These are phyloP conservation scores for Tylopilus intermedius DNA, from an alignment of 768 basidiomycete species.

Conservation along the genomic window DNA sequence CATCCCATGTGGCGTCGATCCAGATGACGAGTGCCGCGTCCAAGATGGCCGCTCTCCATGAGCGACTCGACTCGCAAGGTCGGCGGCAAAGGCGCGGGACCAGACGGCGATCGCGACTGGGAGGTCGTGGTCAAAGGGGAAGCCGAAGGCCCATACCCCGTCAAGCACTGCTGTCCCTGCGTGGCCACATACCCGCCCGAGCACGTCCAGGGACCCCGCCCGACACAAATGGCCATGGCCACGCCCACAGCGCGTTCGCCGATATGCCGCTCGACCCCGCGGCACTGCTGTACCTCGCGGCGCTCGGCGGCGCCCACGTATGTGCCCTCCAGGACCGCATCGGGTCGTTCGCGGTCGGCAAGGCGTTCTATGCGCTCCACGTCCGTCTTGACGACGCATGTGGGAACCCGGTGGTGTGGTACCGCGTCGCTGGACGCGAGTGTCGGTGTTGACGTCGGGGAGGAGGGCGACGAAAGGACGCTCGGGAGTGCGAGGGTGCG, in stretches of 20 bases:
- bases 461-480: background rate
- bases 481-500: conserved; percentile 30
- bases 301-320: too few species aligned
- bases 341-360: conserved; percentile 73
- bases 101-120: background rate
- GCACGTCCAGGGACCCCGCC: too few species aligned
- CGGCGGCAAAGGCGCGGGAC: background rate
- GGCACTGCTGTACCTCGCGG: too few species aligned
- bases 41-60: conserved; percentile 60
- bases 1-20: conserved; percentile 50
- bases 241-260: conserved; percentile 33
- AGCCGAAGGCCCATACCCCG: background rate
- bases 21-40: conserved; percentile 74
- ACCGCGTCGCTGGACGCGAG: conserved; percentile 14
- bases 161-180: background rate
- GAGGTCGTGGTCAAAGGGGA: background rate
- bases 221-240: too few species aligned
- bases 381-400: conserved; percentile 50
- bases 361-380: conserved; percentile 83
- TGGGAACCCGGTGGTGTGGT: conserved; percentile 54
- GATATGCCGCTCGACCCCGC: conserved; percentile 59
- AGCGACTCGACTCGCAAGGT: too few species aligned
- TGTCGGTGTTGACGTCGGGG: background rate
- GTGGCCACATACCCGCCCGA: too few species aligned
- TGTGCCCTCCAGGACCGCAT: conserved; percentile 23